Evolutionary conservation across 2,329 filamentous ascomycete species (phyloP).

Genomic region (Macrophomina phaseolina): DNA sequence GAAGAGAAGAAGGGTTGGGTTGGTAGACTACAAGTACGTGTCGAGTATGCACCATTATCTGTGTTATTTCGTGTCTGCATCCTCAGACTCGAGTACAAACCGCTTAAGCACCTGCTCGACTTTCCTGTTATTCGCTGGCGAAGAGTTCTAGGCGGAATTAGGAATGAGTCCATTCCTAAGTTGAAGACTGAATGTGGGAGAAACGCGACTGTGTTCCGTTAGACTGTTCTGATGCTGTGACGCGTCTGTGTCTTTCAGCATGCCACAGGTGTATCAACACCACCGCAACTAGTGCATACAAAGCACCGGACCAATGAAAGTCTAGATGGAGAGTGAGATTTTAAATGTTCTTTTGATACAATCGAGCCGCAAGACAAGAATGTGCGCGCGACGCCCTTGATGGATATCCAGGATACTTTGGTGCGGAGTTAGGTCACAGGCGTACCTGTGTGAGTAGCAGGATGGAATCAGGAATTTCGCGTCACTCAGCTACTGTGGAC

Average conservation of each 20-base stretch:
- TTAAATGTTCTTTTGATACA: background rate
- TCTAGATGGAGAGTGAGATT: background rate
- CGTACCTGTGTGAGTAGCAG: slow-evolving; percentile 7
- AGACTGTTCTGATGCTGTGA: background rate
- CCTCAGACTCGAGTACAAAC: too few relatives aligned
- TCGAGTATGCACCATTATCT: too few relatives aligned
- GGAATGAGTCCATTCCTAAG: too few relatives aligned
- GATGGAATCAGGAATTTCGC: slow-evolving; percentile 12
- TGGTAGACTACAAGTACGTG: too few relatives aligned
- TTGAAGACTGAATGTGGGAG: too few relatives aligned
- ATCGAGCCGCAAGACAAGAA: background rate
- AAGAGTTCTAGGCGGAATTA: too few relatives aligned
- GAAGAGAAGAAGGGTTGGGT: too few relatives aligned
- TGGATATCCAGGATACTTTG: background rate
- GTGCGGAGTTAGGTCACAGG: background rate
- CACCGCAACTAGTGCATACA: background rate
- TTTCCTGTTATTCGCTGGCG: too few relatives aligned
- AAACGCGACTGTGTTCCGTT: background rate
- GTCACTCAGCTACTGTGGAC: slow-evolving; percentile 2
- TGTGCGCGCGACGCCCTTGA: background rate
- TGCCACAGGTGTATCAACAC: background rate
- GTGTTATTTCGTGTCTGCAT: too few relatives aligned
- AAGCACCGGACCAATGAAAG: background rate
- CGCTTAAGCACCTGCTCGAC: too few relatives aligned
- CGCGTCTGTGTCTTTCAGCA: background rate